phyloP scores from a whole-genome alignment of 768 basidiomycete species.

The Stropharia rugosoannulata region DNA sequence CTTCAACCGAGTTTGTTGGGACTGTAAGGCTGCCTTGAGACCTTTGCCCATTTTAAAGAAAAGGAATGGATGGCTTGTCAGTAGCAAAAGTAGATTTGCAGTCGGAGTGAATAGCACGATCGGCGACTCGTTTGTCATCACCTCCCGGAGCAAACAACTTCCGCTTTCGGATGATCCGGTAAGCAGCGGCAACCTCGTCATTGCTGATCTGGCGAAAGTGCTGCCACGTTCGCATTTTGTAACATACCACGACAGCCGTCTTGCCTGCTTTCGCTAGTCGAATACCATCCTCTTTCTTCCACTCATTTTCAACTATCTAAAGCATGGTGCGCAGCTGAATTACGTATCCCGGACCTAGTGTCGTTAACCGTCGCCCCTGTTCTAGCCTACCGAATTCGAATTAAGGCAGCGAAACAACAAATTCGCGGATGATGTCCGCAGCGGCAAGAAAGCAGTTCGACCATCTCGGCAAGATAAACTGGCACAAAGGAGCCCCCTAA shows the following conservation, averaged over 20 bases:
- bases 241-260: conserved; percentile 10
- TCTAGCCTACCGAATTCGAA: conserved; percentile 79
- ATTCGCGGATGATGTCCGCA: conserved; percentile 70
- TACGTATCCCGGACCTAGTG: neutral
- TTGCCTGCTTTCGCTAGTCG: conserved; percentile 9
- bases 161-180: conserved; percentile 9
- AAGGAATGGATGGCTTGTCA: neutral
- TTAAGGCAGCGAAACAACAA: conserved; percentile 78
- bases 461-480: conserved; percentile 70
- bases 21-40: conserved; percentile 67
- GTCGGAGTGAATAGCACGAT: neutral
- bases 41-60: conserved; percentile 43
- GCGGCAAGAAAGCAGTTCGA: conserved; percentile 76
- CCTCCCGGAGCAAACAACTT: conserved; percentile 2
- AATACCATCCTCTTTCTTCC: conserved; percentile 13
- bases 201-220: conserved; percentile 1
- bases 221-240: conserved; percentile 24
- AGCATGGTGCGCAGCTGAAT: conserved; percentile 26
- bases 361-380: neutral
- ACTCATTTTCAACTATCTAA: conserved; percentile 3
- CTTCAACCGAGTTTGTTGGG: conserved; percentile 66
- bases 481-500: conserved; percentile 73
- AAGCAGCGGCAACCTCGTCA: conserved; percentile 7
- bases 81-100: neutral
- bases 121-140: neutral